Evolutionary conservation across 2,329 filamentous ascomycete species (phyloP), one percentile per base, ranked within the genome.

Genomic region (Fusarium neocosmosporiellum): DNA sequence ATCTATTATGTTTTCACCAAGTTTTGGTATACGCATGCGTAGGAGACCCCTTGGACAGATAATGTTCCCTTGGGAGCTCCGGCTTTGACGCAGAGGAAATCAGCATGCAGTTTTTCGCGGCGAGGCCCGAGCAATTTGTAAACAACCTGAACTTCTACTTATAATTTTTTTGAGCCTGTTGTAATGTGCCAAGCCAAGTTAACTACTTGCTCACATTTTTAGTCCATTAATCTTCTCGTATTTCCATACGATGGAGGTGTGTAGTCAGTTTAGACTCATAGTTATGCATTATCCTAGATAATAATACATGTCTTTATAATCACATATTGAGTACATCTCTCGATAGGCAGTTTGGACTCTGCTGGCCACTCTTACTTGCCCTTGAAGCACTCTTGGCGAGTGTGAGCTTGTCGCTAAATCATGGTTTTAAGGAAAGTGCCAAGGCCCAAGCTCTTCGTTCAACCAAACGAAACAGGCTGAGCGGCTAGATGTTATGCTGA

Each of bases 21-120:
- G 13, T 24, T 43, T 16, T 22, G 22, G 13, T 13, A 24, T 18
- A 16, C 6, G 14, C 4, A 18, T 16, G 13, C 14, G 1, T 6
- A 46, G 41, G 18, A 24, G 2, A 5, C 5, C 9, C 20, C 14
- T 10, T 7, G 2, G 4, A 2, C 7, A 4, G 7, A 24, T 10
- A 18, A 24, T 43, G 20, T 5, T 9, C 4, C 39, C 13, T 43
- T 9, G 14, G 7, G 22, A 3, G 20, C 8, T 13, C 39, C 11
- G 2, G 3, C 2, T 14, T 22, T 14, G 7, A 13, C 7, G 1
- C 8, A 2, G 7, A 22, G 11, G 20, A 22, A 43, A 22, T 22
- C 4, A 7, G 3, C 20, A 14, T 22, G 0, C 1, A 16, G 13
- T 2, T 1, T 16, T 4, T 43, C 2, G 2, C 1, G 3, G 41